Percentiles rank a stretch among this genome's conserved stretches.
These are phyloP conservation scores for Moniliella sp. DNA, from an alignment of 1,284 basidiomycete species.

Conservation along the genomic window DNA sequence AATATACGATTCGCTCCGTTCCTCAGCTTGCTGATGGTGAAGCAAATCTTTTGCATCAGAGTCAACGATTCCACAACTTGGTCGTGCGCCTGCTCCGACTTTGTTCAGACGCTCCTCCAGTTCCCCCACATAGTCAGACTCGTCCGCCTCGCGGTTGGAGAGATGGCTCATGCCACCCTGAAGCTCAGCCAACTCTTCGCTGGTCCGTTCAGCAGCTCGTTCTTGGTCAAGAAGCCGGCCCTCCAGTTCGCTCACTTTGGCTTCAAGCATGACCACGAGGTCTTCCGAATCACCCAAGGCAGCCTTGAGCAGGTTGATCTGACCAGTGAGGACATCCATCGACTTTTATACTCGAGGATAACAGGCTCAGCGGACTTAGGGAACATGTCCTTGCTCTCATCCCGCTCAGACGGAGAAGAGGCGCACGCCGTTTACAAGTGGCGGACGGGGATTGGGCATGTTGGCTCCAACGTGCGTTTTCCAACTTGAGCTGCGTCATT, in stretches of 20 bases:
- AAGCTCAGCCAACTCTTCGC: slow-evolving; percentile 66
- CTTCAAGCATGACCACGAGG: slow-evolving; percentile 67
- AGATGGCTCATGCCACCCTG: slow-evolving; percentile 57
- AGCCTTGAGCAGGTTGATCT: slow-evolving; percentile 67
- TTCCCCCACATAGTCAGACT: slow-evolving; percentile 77
- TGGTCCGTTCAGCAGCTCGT: slow-evolving; percentile 48
- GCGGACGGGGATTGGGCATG: too few species aligned
- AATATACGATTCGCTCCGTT: slow-evolving; percentile 56
- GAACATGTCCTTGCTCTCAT: slow-evolving; percentile 39
- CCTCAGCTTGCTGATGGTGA: slow-evolving; percentile 54
- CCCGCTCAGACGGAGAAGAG: too few species aligned
- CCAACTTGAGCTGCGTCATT: not conserved
- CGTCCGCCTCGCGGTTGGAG: slow-evolving; percentile 64
- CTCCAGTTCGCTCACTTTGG: slow-evolving; percentile 43
- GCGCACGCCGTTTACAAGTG: too few species aligned
- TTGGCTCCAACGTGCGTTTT: too few species aligned
- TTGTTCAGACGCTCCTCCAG: slow-evolving; percentile 71
- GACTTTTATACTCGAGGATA: slow-evolving; percentile 85
- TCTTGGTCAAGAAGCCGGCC: slow-evolving; percentile 45
- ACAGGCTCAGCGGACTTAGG: slow-evolving; percentile 91
- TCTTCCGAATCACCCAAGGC: slow-evolving; percentile 74
- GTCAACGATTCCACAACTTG: slow-evolving; percentile 53
- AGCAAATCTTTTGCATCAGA: slow-evolving; percentile 61
- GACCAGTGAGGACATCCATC: slow-evolving; percentile 77
- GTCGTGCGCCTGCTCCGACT: slow-evolving; percentile 53